Evolutionary conservation across 768 basidiomycete genomes (phyloP), one percentile per base, ranked within the genome.

Genomic region (Lactarius akahatsu): DNA sequence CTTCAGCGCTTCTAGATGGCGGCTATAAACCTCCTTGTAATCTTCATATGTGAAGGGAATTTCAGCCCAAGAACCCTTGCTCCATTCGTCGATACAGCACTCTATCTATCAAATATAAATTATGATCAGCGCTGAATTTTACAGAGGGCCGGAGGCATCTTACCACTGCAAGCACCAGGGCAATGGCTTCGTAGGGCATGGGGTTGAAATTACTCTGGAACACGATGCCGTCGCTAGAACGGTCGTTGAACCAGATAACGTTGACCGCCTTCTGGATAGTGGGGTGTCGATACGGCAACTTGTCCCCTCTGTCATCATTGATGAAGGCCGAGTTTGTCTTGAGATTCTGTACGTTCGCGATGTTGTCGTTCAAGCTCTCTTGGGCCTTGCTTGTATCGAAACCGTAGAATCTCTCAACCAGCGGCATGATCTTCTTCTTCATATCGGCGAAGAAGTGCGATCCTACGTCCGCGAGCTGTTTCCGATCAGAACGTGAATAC

Each of bases 161-260:
- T 40, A 67, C 66, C 52, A 47, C 62, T 28, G 52, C 52, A 26
- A 67, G 66, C 9, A 67, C 62, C 5, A 67, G 52, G 36, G 66
- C 66, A 3, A 67, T 59, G n/a, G 58, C 62, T 45, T 67, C 66
- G 34, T 67, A 67, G 8, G 66, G 66, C 57, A 63, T 67, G 20
- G 62, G 66, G 28, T 59, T 59, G 54, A 67, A 67, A 28, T 36
- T 18, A 28, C 30, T 50, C 52, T 62, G 47, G 47, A 63, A 67
- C 15, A 59, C 13, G 15, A 63, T 32, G 43, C 66, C 66, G 4
- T 67, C 66, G 32, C 66, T 60, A 38, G 57, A 59, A 40, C 66
- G 62, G 52, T 60, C 66, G 34, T 63, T 56, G 58, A 67, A 67
- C 66, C 62, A 67, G 41, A 67, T 32, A 3, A 67, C 20, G 28